These are phyloP conservation scores for Arthrocladium fulminans DNA, from an alignment of 2,329 filamentous ascomycete genomes.

Conservation along the genomic window DNA sequence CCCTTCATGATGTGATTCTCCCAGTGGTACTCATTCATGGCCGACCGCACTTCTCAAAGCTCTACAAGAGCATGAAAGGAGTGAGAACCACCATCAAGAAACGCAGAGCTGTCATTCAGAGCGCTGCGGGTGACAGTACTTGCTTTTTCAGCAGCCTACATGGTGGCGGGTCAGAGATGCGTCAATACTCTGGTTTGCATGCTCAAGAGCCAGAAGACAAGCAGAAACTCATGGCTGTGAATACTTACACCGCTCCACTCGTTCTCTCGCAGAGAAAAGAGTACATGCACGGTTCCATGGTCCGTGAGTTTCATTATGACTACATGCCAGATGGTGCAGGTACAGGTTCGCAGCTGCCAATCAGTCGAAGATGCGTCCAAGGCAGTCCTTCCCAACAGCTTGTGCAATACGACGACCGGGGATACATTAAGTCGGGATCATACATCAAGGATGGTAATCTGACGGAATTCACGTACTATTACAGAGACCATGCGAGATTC, in stretches of 20 bases:
- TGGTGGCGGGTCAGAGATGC: conserved; percentile 34
- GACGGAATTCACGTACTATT: conserved; percentile 47
- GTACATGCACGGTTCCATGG: conserved; percentile 34
- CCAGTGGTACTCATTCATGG: conserved; percentile 43
- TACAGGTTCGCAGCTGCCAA: conserved; percentile 31
- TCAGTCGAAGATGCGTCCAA: conserved; percentile 39
- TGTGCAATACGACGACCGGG: conserved; percentile 45
- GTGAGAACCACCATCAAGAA: conserved; percentile 41
- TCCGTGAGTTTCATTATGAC: conserved; percentile 42
- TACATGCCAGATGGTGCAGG: conserved; percentile 9
- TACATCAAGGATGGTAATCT: conserved; percentile 46
- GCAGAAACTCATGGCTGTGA: conserved; percentile 36
- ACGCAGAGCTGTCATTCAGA: conserved; percentile 39
- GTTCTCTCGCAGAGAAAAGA: conserved; percentile 38
- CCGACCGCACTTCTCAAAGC: conserved; percentile 39
- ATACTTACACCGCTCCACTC: conserved; percentile 41
- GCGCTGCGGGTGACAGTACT: conserved; percentile 41
- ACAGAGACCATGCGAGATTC: conserved; percentile 46
- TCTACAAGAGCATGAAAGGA: conserved; percentile 43
- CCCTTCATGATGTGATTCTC: conserved; percentile 36
- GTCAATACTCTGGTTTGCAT: conserved; percentile 32
- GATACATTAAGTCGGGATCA: conserved; percentile 45
- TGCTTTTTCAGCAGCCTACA: conserved; percentile 38
- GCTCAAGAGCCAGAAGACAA: conserved; percentile 38
- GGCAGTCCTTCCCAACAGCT: conserved; percentile 40